A percentile compares a stretch with the other conserved stretches of the same genome.
Conservation (phyloP, 108 stramenopile genomes). For the Skeletonema marinoi region DNA sequence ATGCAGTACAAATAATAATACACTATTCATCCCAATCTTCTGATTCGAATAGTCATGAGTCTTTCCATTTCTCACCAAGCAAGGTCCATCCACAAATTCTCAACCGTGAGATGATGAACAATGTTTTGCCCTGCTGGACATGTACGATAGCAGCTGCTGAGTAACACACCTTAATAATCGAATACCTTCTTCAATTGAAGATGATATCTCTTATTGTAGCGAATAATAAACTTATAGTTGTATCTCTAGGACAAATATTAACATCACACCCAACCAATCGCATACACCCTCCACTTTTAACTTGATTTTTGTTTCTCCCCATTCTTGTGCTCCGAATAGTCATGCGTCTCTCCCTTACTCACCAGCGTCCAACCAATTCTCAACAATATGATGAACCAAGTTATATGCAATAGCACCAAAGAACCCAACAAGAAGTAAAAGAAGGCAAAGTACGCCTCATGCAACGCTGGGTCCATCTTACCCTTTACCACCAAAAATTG, state of each 20-base stretch:
- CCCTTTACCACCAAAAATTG: conserved; percentile 47
- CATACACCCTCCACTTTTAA: neutral
- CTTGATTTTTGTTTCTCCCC: conserved; percentile 59
- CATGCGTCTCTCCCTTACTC: conserved; percentile 78
- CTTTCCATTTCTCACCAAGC: too few species aligned
- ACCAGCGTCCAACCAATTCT: conserved; percentile 80
- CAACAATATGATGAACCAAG: conserved; percentile 82
- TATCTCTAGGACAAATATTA: neutral
- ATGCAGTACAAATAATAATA: neutral
- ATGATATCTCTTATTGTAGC: neutral
- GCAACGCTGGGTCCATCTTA: conserved; percentile 46
- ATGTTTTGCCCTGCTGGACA: too few species aligned
- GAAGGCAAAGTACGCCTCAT: conserved; percentile 56
- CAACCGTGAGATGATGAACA: too few species aligned
- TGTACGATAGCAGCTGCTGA: too few species aligned
- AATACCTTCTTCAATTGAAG: neutral
- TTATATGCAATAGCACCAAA: conserved; percentile 70
- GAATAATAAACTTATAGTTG: neutral
- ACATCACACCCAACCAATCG: neutral
- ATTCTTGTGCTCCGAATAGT: conserved; percentile 82
- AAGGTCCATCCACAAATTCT: too few species aligned
- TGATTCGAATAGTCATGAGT: too few species aligned
- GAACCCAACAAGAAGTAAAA: conserved; percentile 63
- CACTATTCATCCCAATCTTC: too few species aligned
- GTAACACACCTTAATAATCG: too few species aligned